These are phyloP conservation scores for Candida mesenterica DNA, from an alignment of 1,139 yeast genomes.

Conservation along the genomic window DNA sequence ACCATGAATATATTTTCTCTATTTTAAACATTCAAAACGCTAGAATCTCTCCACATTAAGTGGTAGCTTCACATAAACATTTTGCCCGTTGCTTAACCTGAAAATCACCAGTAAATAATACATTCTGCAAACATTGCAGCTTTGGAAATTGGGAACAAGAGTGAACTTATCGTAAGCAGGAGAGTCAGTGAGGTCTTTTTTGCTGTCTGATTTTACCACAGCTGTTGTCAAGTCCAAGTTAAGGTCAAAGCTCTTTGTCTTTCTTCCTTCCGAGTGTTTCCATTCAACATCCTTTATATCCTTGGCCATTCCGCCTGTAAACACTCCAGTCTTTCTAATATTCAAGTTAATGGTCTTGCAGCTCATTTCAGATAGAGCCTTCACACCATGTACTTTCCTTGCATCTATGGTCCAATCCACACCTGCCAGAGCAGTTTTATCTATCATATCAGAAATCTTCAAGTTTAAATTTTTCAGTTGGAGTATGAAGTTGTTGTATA, in stretches of 20 bases:
- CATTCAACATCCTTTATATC: neutral
- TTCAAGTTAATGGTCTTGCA: slow-evolving; percentile 25
- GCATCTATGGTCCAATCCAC: slow-evolving; percentile 22
- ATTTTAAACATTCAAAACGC: no score
- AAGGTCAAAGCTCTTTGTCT: neutral
- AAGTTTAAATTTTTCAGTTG: slow-evolving; percentile 18
- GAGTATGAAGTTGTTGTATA: slow-evolving; percentile 21
- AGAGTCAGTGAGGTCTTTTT: neutral
- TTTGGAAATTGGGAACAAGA: slow-evolving; percentile 26
- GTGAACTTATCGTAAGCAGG: slow-evolving; percentile 16
- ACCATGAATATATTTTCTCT: no score
- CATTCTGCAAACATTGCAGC: slow-evolving; percentile 21
- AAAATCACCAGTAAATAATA: slow-evolving; percentile 21
- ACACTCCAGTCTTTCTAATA: neutral
- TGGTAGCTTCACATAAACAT: slow-evolving; percentile 19
- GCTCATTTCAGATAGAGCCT: slow-evolving; percentile 27
- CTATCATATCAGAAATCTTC: neutral
- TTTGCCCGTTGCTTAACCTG: slow-evolving; percentile 20
- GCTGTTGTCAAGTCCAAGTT: neutral
- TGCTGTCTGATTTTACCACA: neutral
- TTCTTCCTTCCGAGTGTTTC: neutral
- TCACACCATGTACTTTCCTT: slow-evolving; percentile 31
- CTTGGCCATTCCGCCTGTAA: no score
- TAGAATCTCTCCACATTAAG: slow-evolving; percentile 16
- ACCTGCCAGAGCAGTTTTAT: slow-evolving; percentile 1